These are phyloP conservation scores for Babesia caballi DNA, from an alignment of 169 alveolate genomes.

Conservation along the genomic window DNA sequence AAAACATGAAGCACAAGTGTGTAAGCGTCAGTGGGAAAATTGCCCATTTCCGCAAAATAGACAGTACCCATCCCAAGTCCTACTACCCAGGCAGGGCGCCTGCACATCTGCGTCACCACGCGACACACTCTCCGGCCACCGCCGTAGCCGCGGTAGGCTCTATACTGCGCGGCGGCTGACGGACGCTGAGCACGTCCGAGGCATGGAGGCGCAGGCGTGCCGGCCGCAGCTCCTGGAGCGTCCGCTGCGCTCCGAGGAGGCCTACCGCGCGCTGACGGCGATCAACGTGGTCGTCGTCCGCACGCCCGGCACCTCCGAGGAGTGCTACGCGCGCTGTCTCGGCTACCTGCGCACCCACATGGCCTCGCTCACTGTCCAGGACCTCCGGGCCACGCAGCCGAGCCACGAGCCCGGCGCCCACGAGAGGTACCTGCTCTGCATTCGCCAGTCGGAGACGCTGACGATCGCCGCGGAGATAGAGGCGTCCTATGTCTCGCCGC, in stretches of 20 bases:
- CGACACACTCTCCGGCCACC: background rate
- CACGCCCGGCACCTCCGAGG: slow-evolving; percentile 2
- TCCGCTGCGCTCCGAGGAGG: slow-evolving; percentile 4
- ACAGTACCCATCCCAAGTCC: no score
- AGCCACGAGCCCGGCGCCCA: background rate
- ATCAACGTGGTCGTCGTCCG: slow-evolving; percentile 16
- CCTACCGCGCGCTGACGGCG: background rate
- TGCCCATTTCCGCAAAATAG: no score
- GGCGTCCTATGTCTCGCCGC: slow-evolving; percentile 20
- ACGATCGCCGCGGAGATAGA: slow-evolving; percentile 21
- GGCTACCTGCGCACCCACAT: slow-evolving; percentile 13
- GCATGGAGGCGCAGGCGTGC: background rate
- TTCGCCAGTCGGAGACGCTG: slow-evolving; percentile 1
- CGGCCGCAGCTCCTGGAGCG: background rate
- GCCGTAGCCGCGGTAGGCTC: background rate
- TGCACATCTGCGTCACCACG: background rate
- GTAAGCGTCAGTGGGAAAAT: no score
- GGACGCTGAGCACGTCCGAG: background rate
- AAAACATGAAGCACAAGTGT: no score
- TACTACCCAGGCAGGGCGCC: background rate
- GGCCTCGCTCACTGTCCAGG: background rate
- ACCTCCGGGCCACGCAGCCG: slow-evolving; percentile 33
- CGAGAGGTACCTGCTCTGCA: slow-evolving; percentile 14
- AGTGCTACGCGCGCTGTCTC: background rate
- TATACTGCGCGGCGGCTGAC: background rate